Evolutionary conservation across 2,329 filamentous ascomycete genomes (phyloP).

Genomic region (Madurella mycetomatis): DNA sequence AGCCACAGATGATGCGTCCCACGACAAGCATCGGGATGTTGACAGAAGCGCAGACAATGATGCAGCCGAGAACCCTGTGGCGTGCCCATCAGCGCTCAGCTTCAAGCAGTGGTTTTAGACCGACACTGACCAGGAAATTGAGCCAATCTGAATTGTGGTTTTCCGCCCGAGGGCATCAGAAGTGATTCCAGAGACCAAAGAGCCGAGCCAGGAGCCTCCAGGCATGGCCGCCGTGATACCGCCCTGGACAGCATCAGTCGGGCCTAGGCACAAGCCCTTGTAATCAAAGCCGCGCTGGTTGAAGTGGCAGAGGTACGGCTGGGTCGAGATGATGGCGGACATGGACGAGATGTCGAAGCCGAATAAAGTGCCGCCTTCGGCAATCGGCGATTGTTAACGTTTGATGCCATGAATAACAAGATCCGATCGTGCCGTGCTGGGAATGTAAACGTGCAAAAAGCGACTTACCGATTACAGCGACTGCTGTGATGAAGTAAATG

Average conservation of each 20-base stretch:
- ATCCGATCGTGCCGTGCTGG: not conserved
- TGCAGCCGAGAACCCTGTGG: slow-evolving; percentile 45
- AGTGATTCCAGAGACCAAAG: slow-evolving; percentile 54
- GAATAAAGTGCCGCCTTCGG: slow-evolving; percentile 36
- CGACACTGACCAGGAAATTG: slow-evolving; percentile 44
- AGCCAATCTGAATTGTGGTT: slow-evolving; percentile 47
- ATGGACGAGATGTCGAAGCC: slow-evolving; percentile 45
- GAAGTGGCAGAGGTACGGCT: slow-evolving; percentile 41
- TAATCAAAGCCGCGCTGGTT: slow-evolving; percentile 37
- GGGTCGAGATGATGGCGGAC: slow-evolving; percentile 41
- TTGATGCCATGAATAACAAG: not conserved
- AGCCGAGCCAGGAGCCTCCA: slow-evolving; percentile 64
- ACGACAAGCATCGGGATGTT: slow-evolving; percentile 57
- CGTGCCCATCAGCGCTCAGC: not conserved
- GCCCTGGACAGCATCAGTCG: slow-evolving; percentile 47
- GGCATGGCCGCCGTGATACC: slow-evolving; percentile 69
- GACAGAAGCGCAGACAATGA: slow-evolving; percentile 41
- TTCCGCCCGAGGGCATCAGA: slow-evolving; percentile 51
- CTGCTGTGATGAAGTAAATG: slow-evolving; percentile 41
- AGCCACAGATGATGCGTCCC: slow-evolving; percentile 66
- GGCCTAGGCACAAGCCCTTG: slow-evolving; percentile 45
- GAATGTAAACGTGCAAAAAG: not conserved
- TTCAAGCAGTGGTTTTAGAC: too few relatives aligned
- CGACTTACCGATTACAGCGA: slow-evolving; percentile 39
- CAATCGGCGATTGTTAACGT: not conserved